Evolutionary conservation across 225 moss, liverwort and hornwort species (phyloP).

Genomic region (Pseudoscleropodium purum): DNA sequence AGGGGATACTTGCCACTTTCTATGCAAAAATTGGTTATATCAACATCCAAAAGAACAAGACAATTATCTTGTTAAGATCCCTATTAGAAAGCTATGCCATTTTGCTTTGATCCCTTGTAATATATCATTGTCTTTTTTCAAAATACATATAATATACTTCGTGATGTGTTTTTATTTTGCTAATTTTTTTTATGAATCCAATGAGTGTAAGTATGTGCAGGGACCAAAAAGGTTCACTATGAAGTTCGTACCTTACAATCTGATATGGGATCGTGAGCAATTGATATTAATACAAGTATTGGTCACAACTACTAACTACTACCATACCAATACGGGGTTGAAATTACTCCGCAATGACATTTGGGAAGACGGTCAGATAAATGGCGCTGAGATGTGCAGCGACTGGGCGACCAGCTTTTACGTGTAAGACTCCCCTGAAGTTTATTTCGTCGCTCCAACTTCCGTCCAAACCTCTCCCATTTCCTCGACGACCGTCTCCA

Average conservation of each 20-base stretch:
- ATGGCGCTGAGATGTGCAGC: not conserved
- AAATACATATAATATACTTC: rapidly evolving
- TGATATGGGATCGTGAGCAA: not conserved
- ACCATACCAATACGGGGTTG: not conserved
- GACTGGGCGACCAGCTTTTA: not conserved
- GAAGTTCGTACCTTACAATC: not conserved
- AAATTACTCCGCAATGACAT: not conserved
- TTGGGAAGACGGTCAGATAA: not conserved
- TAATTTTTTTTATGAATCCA: not conserved
- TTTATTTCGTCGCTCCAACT: not conserved
- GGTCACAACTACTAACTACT: not conserved
- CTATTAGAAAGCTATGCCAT: rapidly evolving
- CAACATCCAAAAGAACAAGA: not conserved
- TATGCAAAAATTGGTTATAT: not conserved
- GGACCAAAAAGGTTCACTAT: no score
- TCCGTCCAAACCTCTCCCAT: not conserved
- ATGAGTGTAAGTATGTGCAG: no score
- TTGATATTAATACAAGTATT: not conserved
- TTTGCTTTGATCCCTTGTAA: rapidly evolving
- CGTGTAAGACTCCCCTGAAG: not conserved
- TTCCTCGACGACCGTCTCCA: not conserved
- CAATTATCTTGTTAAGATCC: rapidly evolving
- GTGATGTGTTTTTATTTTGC: rapidly evolving
- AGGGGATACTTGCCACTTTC: no score
- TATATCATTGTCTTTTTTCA: not conserved